These are phyloP conservation scores for Psilocybe cyanescens DNA, from an alignment of 768 basidiomycete species.

Conservation along the genomic window DNA sequence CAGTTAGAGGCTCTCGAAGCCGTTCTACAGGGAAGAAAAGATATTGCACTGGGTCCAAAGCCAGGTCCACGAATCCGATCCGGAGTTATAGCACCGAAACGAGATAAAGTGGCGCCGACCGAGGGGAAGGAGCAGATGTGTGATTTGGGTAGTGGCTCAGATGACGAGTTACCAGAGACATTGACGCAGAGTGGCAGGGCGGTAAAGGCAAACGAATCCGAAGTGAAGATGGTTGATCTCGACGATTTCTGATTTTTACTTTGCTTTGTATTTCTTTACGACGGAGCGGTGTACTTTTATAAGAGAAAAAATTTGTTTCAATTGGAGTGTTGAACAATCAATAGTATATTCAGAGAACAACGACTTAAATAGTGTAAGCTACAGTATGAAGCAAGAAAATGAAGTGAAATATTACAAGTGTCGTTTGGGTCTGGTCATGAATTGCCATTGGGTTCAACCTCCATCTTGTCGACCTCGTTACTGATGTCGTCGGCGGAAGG, in stretches of 20 bases:
- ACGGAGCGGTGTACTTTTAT: background rate
- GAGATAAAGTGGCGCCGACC: background rate
- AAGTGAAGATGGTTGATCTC: constrained; percentile 45
- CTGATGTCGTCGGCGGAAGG: constrained; percentile 32
- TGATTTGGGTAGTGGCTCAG: constrained; percentile 23
- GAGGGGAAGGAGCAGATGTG: constrained; percentile 1
- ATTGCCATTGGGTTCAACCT: constrained; percentile 14
- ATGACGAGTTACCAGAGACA: constrained; percentile 31
- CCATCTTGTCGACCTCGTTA: constrained; percentile 24
- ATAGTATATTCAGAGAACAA: background rate
- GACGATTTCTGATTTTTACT: constrained; percentile 38
- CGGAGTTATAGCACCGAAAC: constrained; percentile 48
- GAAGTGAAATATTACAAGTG: constrained; percentile 1
- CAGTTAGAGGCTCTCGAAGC: constrained; percentile 63
- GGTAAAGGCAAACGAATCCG: constrained; percentile 11
- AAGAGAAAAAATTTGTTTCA: too few relatives aligned
- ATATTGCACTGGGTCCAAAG: constrained; percentile 61
- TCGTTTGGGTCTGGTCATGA: constrained; percentile 1
- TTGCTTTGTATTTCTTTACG: background rate
- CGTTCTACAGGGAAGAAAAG: constrained; percentile 51
- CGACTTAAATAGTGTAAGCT: constrained; percentile 4
- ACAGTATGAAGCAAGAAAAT: constrained; percentile 7
- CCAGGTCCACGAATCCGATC: constrained; percentile 70
- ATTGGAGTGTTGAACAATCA: background rate
- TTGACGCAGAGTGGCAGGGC: constrained; percentile 4